These are phyloP conservation scores for Schizothecium vesticola DNA, from an alignment of 495 filamentous ascomycete genomes.

Conservation along the genomic window DNA sequence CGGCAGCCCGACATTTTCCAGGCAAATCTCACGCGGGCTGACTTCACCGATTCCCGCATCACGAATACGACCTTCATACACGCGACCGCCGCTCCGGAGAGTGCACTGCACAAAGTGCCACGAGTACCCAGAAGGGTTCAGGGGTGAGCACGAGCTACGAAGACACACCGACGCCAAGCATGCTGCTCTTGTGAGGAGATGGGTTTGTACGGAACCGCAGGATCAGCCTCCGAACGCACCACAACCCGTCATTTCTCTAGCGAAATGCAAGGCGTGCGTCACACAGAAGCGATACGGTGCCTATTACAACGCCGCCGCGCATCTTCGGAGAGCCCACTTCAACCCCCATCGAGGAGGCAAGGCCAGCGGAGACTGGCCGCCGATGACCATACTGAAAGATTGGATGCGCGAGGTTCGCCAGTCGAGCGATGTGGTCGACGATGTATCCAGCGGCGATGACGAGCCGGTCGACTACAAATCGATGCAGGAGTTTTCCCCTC, in stretches of 20 bases:
- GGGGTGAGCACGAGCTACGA: slow-evolving; percentile 88
- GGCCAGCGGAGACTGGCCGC: slow-evolving; percentile 76
- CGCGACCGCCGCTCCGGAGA: slow-evolving; percentile 70
- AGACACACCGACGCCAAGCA: slow-evolving; percentile 84
- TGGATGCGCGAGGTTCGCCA: slow-evolving; percentile 76
- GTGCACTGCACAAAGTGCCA: slow-evolving; percentile 74
- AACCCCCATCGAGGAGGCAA: slow-evolving; percentile 71
- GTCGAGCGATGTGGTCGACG: slow-evolving; percentile 39
- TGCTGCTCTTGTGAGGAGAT: slow-evolving; percentile 65
- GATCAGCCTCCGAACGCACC: slow-evolving; percentile 35
- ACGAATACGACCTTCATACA: slow-evolving; percentile 65
- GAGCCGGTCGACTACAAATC: slow-evolving; percentile 37
- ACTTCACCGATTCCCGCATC: slow-evolving; percentile 37
- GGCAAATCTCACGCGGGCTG: slow-evolving; percentile 32
- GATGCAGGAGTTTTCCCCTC: slow-evolving; percentile 37
- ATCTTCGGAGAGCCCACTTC: slow-evolving; percentile 88
- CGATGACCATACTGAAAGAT: slow-evolving; percentile 76
- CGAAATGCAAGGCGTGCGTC: slow-evolving; percentile 83
- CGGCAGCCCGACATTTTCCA: slow-evolving; percentile 40
- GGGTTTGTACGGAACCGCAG: slow-evolving; percentile 58
- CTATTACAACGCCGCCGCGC: slow-evolving; percentile 97
- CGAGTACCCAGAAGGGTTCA: slow-evolving; percentile 81
- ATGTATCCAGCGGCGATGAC: slow-evolving; percentile 43
- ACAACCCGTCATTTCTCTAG: slow-evolving; percentile 61
- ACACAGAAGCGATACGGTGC: slow-evolving; percentile 78